phyloP scores from a whole-genome alignment of 371 early-diverging fungal species.

The Saksenaea vasiformis region DNA sequence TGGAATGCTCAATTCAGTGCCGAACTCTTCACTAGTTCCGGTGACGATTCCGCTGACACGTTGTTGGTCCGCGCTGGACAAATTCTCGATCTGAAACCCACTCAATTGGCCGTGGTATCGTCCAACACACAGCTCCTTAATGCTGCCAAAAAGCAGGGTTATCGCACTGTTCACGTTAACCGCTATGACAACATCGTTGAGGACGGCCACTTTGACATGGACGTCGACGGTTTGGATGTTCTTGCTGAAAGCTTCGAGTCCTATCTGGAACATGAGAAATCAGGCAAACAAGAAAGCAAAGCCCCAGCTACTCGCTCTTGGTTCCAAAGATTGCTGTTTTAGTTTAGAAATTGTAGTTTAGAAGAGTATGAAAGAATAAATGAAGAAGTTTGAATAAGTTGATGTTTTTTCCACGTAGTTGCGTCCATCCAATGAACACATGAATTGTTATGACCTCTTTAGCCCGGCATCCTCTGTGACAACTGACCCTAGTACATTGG shows the following conservation, averaged over 20 bases:
- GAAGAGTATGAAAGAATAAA: too few relatives aligned
- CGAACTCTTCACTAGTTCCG: constrained; percentile 32
- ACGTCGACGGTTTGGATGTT: constrained; percentile 40
- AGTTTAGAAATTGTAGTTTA: too few relatives aligned
- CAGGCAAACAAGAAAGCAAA: background rate
- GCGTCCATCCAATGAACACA: too few relatives aligned
- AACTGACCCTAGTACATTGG: too few relatives aligned
- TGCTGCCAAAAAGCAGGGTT: constrained; percentile 33
- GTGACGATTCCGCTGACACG: constrained; percentile 19
- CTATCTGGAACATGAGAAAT: constrained; percentile 35
- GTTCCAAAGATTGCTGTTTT: constrained; percentile 29
- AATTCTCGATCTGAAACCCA: constrained; percentile 29
- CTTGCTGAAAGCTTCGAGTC: constrained; percentile 47
- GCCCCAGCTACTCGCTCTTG: constrained; percentile 20
- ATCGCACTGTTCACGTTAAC: constrained; percentile 34
- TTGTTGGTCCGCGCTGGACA: constrained; percentile 1
- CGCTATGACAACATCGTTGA: constrained; percentile 11
- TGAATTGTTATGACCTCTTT: too few relatives aligned
- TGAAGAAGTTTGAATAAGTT: too few relatives aligned
- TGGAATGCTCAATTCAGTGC: constrained; percentile 48
- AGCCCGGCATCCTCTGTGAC: too few relatives aligned
- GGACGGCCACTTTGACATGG: constrained; percentile 23
- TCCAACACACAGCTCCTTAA: constrained; percentile 33
- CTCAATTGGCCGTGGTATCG: constrained; percentile 41
- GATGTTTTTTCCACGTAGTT: too few relatives aligned